These are phyloP conservation scores for Chloroidium sp. DNA, from an alignment of 163 green algal genomes.

Conservation along the genomic window DNA sequence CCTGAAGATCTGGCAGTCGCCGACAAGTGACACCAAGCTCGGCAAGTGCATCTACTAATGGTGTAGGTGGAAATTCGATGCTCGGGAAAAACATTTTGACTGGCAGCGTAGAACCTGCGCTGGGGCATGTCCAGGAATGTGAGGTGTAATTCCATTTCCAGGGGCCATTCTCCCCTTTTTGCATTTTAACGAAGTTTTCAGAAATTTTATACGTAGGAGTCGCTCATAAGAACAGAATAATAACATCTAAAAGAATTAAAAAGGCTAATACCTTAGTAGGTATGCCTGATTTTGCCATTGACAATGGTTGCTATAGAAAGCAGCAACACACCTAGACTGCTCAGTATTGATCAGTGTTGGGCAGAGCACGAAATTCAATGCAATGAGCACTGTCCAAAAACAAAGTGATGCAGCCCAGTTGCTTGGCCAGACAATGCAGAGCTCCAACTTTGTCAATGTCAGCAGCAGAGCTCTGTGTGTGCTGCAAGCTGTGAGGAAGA, in stretches of 20 bases:
- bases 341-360: neutral
- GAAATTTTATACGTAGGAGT: neutral
- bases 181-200: neutral
- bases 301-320: neutral
- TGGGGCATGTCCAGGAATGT: neutral
- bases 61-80: conserved; percentile 30
- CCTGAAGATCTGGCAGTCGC: conserved; percentile 5
- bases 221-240: neutral
- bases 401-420: no score
- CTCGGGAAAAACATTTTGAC: conserved; percentile 56
- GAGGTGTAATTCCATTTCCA: neutral
- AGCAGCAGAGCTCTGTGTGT: no score
- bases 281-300: neutral
- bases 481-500: no score
- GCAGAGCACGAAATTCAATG: neutral
- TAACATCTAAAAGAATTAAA: neutral
- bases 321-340: neutral
- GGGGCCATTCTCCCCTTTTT: no score
- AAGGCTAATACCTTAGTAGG: neutral
- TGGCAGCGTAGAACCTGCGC: conserved; percentile 41
- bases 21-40: conserved; percentile 22
- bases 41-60: conserved; percentile 23
- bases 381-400: no score
- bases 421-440: no score
- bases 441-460: no score